Evolutionary conservation across 106 monocot species (phyloP).

Genomic region (Iris macrosiphon): DNA sequence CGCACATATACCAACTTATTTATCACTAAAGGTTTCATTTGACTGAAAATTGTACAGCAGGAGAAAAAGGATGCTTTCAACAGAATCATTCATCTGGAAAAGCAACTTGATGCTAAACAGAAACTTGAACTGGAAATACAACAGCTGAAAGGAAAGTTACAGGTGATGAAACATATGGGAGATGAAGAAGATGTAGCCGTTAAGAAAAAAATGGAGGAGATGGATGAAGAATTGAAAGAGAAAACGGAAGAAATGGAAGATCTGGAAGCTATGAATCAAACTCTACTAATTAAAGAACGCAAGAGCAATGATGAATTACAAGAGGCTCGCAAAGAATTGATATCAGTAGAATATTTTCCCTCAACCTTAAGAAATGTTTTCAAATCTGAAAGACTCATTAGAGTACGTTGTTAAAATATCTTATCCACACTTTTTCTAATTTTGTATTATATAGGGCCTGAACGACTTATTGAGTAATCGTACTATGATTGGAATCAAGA

Average conservation of each 20-base stretch:
- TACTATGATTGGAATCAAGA: slow-evolving; percentile 33
- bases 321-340: slow-evolving; percentile 56
- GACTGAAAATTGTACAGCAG: slow-evolving; percentile 21
- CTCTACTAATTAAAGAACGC: slow-evolving; percentile 44
- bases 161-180: slow-evolving; percentile 58
- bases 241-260: slow-evolving; percentile 65
- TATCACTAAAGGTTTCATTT: not conserved
- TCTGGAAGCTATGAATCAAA: slow-evolving; percentile 29
- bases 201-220: slow-evolving; percentile 50
- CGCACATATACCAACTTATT: not conserved
- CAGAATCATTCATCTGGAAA: slow-evolving; percentile 52
- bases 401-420: not conserved
- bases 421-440: not conserved
- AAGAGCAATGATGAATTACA: slow-evolving; percentile 60
- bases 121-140: slow-evolving; percentile 70
- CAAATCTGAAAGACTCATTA: not conserved
- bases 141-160: slow-evolving; percentile 47
- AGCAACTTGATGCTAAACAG: slow-evolving; percentile 67
- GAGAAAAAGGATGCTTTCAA: slow-evolving; percentile 59
- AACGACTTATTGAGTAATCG: slow-evolving; percentile 9
- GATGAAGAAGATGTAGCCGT: slow-evolving; percentile 28
- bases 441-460: slow-evolving; percentile 19
- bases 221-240: slow-evolving; percentile 49
- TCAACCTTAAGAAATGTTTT: too few relatives aligned
- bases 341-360: slow-evolving; percentile 22